Evolutionary conservation across 495 filamentous ascomycete genomes (phyloP).

Genomic region (Glutinoglossum americanum): DNA sequence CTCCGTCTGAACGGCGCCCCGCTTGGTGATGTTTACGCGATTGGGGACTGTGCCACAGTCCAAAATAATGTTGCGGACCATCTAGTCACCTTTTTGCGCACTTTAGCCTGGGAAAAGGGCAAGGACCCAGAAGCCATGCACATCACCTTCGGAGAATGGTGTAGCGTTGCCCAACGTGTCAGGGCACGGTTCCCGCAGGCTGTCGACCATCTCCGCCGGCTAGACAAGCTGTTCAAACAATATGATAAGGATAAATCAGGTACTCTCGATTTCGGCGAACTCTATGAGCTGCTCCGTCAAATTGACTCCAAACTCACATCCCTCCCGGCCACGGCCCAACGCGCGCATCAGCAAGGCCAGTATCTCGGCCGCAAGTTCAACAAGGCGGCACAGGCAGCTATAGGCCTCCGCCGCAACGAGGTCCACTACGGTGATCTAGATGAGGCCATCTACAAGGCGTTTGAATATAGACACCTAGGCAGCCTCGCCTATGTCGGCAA

Average conservation of each 20-base stretch:
- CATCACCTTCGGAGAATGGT: conserved; percentile 76
- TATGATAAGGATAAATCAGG: conserved; percentile 89
- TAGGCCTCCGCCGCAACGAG: conserved; percentile 57
- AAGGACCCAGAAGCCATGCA: conserved; percentile 65
- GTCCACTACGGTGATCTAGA: conserved; percentile 79
- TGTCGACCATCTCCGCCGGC: conserved; percentile 63
- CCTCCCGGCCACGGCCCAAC: conserved; percentile 78
- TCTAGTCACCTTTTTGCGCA: conserved; percentile 72
- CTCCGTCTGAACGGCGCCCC: conserved; percentile 81
- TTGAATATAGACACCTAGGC: conserved; percentile 83
- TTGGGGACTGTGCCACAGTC: conserved; percentile 92
- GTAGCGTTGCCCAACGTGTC: conserved; percentile 55
- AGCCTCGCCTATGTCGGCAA: conserved; percentile 93
- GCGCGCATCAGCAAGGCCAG: conserved; percentile 86
- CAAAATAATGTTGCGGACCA: conserved; percentile 88
- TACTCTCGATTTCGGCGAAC: conserved; percentile 81
- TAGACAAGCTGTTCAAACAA: conserved; percentile 72
- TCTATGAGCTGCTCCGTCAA: conserved; percentile 68
- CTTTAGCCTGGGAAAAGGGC: conserved; percentile 77
- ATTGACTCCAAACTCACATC: conserved; percentile 81
- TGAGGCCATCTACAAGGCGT: conserved; percentile 82
- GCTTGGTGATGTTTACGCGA: conserved; percentile 85
- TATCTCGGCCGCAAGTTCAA: conserved; percentile 92
- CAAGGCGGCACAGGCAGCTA: conserved; percentile 60
- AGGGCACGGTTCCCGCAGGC: conserved; percentile 86